Evolutionary conservation across 2,329 filamentous ascomycete genomes (phyloP).

Genomic region (Lachnellula arida): DNA sequence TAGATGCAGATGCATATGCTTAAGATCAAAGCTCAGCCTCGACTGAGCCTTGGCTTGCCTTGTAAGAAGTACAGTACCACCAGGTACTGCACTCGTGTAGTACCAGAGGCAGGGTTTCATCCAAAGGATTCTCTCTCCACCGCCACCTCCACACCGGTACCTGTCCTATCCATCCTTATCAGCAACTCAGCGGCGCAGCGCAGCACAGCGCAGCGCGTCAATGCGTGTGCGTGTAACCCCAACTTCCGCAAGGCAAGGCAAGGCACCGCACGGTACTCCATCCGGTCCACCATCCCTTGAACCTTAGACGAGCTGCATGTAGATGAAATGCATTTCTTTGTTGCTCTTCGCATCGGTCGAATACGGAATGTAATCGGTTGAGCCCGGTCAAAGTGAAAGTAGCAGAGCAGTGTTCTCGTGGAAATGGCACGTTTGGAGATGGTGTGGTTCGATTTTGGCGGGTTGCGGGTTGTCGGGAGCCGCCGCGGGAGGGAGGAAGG

Average conservation of each 20-base stretch:
- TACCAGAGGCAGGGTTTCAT: not conserved
- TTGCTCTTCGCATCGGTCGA: slow-evolving; percentile 21
- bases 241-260: not conserved
- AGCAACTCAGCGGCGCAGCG: not conserved
- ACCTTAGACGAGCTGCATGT: not conserved
- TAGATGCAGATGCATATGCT: not conserved
- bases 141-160: not conserved
- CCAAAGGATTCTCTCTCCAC: not conserved
- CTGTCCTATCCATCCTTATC: not conserved
- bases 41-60: not conserved
- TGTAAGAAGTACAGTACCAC: not conserved
- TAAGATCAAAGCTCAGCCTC: not conserved
- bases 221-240: not conserved
- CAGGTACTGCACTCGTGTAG: too few species aligned
- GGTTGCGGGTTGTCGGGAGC: not conserved
- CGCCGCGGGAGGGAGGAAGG: not conserved
- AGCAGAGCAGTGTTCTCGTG: not conserved
- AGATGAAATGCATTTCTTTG: slow-evolving; percentile 8
- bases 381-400: not conserved
- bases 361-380: not conserved
- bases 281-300: too few species aligned
- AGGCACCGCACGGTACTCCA: not conserved
- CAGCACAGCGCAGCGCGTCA: not conserved
- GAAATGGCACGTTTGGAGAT: not conserved
- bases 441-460: not conserved